Base-by-base conservation (phyloP, 768 basidiomycete genomes). In the Suillus discolor region DNA sequence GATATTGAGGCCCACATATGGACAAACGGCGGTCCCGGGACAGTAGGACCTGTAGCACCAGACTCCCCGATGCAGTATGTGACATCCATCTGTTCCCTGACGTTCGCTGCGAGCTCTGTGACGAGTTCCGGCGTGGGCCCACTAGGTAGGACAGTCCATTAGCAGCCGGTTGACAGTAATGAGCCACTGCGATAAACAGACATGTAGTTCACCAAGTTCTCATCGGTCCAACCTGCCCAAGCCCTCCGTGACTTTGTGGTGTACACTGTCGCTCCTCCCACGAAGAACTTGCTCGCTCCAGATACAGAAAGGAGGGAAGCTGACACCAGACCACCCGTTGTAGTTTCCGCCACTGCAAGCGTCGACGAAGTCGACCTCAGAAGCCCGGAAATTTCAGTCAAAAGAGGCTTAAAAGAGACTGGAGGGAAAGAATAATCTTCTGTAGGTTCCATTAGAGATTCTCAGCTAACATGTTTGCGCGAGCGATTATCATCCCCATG, bases 211-310 rank as follows among this genome's bases (percentile, higher is more conserved):
- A 63, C 65, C 25, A 65, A 20, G 39, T 65, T 67, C 31, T 68
- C 64, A 31, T 72, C 65, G 11, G 68, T 68, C 71, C 71, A 72
- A 15, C 71, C 71, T 3, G 61, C 71, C 67, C 63, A 72, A 41
- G 55, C 44, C 25, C 38, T 66, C 49, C 71, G 51, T 5, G 71
- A 65, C n/a, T 64, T 64, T 8, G 31, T 53, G n/a, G 71, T 66
- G 54, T 72, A 72, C 23, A 72, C 15, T 13, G 71, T 72, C 42
- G 65, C 57, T 12, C 71, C 71, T 42, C 71, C 66, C 9, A 62
- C 45, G 38, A 69, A 71, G 41, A 57, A 71, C 39, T 62, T 62
- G 42, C 71, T 71, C 11, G 71, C 71, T 18, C 71, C 71, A 23
- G 71, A 53, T 1, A 71, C 63, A 2, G 71, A 69, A 9, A 72